Evolutionary conservation across 352 stramenopile species (phyloP).

Genomic region (Phytophthora pisi): DNA sequence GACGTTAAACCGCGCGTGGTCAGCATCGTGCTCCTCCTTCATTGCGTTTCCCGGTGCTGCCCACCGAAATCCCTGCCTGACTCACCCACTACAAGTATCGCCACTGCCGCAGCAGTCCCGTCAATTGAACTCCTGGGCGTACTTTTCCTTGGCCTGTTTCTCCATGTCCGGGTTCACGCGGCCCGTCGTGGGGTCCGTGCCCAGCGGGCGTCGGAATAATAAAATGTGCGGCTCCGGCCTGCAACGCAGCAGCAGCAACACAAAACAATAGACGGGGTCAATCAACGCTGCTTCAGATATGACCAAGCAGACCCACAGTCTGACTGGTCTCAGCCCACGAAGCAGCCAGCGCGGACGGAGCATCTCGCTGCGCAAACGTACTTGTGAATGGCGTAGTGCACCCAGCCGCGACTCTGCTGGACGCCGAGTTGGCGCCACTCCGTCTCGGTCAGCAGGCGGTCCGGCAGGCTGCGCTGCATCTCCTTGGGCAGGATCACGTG

Average conservation of each 20-base stretch:
- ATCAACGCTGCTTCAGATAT: conserved; percentile 9
- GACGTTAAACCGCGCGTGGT: conserved; percentile 11
- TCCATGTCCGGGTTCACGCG: conserved; percentile 94
- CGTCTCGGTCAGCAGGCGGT: conserved; percentile 95
- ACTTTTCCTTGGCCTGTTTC: conserved; percentile 96
- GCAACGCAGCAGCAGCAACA: conserved; percentile 6
- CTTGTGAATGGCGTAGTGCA: conserved; percentile 99
- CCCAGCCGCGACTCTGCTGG: conserved; percentile 98
- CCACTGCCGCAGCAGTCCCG: background rate
- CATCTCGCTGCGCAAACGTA: conserved; percentile 42
- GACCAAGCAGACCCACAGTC: background rate
- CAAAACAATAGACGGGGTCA: conserved; percentile 16
- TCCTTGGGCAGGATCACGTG: conserved; percentile 98
- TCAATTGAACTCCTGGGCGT: conserved; percentile 88
- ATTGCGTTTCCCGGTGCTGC: conserved; percentile 25
- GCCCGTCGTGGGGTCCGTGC: conserved; percentile 96
- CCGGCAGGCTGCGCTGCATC: conserved; percentile 95
- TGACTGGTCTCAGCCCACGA: background rate
- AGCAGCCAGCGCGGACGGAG: background rate
- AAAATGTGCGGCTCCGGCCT: conserved; percentile 99
- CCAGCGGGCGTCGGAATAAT: conserved; percentile 97
- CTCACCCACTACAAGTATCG: background rate
- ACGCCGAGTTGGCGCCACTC: conserved; percentile 98
- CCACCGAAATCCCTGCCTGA: conserved; percentile 13
- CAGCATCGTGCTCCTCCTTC: background rate